Base-by-base conservation (phyloP, 352 stramenopile genomes). In the Phytophthora fragariaefolia region DNA sequence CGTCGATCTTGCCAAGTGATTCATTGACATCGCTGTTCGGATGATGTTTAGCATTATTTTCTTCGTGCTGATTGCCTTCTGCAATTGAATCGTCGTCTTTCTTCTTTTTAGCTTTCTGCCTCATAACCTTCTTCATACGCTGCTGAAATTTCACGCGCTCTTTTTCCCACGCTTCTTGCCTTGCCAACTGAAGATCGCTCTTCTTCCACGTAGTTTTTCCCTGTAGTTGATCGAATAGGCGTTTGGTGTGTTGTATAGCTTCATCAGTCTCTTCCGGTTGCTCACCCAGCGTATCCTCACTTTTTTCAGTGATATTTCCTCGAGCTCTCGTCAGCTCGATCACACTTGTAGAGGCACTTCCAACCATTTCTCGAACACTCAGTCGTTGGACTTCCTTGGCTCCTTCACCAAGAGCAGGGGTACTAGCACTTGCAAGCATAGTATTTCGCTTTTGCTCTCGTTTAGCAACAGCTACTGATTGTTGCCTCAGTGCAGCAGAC, bases 151-250 rank as follows among this genome's bases (percentile, higher is more conserved):
- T 92, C 0, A 67, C 53, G 2, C 81, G 74, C 59, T 93, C 84
- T 27, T 76, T 78, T 20, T 87, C 76, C 86, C 84, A 93, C 12
- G 84, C 86, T 8, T 55, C 64, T 38, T 92, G 78, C 10, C 84
- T 79, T 12, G 86, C 86, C 7, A 87, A 17, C 50, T 92, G 86
- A 7, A 92, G 68, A 43, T 90, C 84, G 26, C 81, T 91, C 61
- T 90, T 86, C 43, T 88, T 91, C 84, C 84, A 95, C 17, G 83
- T 93, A 4, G 60, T 63, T 30, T 89, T 74, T 1, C 86, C 86
- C 8, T 87, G 73, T 1, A 95, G 67, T 58, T 95, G 86, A 20
- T 80, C 69, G 38, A 95, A 92, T n/a, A 95, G 48, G 1, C 79
- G 76, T 17, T 66, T 54, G 0, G 81, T 72, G 4, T 85, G 71